Base-by-base conservation (phyloP, 352 stramenopile genomes). In the Phytophthora palmivora region DNA sequence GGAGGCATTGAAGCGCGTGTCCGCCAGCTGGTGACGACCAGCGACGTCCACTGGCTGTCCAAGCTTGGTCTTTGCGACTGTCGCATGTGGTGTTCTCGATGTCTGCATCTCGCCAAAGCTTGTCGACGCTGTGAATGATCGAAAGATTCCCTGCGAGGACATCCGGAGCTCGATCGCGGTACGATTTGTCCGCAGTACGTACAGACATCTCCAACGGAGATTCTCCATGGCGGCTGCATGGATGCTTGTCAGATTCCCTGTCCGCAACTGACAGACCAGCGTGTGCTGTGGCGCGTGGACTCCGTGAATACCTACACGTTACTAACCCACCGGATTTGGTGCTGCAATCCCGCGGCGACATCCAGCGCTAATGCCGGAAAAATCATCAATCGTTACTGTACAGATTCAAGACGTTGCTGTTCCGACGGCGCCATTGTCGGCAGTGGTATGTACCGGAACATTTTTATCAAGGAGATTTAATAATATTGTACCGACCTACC, bases 31-130 rank as follows among this genome's bases (percentile, higher is more conserved):
- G 24, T 61, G 42, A 67, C 58, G 48, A 54, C 26, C 49, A 26
- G 44, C 51, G 24, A 57, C 26, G 42, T 43, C 51, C 48, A 61
- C 26, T 61, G 41, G 42, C 22, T 61, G 33, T 14, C 30, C 5
- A 26, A 36, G 24, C 16, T 21, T 44, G 28, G 56, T 46, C 45
- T 56, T 47, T 69, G 60, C 60, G 60, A 69, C 60, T 69, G 60
- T 68, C 59, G 59, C 59, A 68, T 63, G 60, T 58, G 52, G 39
- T 33, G 21, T 50, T 24, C 18, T 51, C 32, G 34, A 43, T 22
- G 24, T 28, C 24, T 32, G 57, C 37, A 47, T 66, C 39, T 51
- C 30, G 50, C 16, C 7, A 24, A 47, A 32, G 46, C 30, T 30
- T 57, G 33, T 36, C 28, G 28, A 32, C 18, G 45, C 11, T 14